A percentile compares a stretch with the other conserved stretches of the same genome.
Evolutionary conservation across 106 monocot genomes (phyloP).

Genomic region (Dioscorea dumetorum): DNA sequence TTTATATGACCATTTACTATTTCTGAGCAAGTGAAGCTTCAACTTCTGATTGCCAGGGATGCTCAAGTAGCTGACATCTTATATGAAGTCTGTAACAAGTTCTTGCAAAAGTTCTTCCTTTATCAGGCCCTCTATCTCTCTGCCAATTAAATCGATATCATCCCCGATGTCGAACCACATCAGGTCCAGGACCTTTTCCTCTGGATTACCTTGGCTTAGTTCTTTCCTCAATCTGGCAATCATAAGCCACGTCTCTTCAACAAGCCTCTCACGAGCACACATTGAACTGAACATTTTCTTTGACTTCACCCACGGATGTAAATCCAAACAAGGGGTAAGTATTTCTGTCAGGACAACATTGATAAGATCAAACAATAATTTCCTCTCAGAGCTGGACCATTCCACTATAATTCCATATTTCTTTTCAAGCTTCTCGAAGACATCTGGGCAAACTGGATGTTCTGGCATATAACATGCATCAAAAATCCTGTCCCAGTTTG

Average conservation of each 20-base stretch:
- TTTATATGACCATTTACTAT: no score
- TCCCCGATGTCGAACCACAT: constrained; percentile 51
- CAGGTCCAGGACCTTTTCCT: constrained; percentile 26
- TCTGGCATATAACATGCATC: constrained; percentile 19
- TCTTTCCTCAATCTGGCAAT: constrained; percentile 25
- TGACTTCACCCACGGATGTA: constrained; percentile 39
- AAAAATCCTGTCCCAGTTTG: constrained; percentile 12
- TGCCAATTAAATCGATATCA: constrained; percentile 47
- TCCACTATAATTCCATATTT: constrained; percentile 23
- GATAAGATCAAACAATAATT: constrained; percentile 62
- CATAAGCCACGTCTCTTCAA: constrained; percentile 52
- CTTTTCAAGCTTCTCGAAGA: constrained; percentile 69
- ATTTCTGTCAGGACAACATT: constrained; percentile 37
- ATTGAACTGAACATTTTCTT: constrained; percentile 3
- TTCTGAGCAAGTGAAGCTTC: no score
- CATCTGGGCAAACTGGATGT: constrained; percentile 23
- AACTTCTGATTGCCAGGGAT: no score
- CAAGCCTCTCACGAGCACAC: constrained; percentile 22
- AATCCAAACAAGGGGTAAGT: constrained; percentile 29
- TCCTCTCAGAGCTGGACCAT: constrained; percentile 70
- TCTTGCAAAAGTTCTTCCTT: constrained; percentile 64
- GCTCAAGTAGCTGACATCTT: background rate
- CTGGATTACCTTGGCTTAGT: constrained; percentile 9
- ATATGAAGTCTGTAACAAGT: constrained; percentile 31
- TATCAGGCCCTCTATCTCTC: constrained; percentile 55